Base-by-base conservation (phyloP, 2,329 filamentous ascomycete species). In the Lasiodiplodia citricola region DNA sequence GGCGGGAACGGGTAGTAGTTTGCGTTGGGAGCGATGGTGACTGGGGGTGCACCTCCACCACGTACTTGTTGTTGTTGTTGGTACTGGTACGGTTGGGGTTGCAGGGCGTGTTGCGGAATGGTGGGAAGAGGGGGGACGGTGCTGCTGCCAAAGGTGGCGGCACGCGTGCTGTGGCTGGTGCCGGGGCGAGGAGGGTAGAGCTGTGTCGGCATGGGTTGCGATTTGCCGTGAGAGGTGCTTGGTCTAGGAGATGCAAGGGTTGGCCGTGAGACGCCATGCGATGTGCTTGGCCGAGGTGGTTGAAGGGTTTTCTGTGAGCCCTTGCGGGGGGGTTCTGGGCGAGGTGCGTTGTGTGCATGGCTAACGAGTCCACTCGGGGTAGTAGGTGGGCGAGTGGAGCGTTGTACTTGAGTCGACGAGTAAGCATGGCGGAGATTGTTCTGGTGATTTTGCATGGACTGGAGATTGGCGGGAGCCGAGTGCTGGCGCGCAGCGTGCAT, bases 151-250 rank as follows among this genome's bases (percentile, higher is more conserved):
- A 28, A 21, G 23, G 14, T 28, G 38, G 13, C 23, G 57, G 37
- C 57, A 23, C 38, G 23, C 10, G 38, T 60, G 37, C 57, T 47
- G 57, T 60, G 38, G 57, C 57, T 60, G 38, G 57, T 60, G 21
- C 57, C 57, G 2, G 57, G 57, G 3, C 57, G 57, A 23, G 38
- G 38, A 47, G 37, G n/a, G 37, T 25, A 14, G 37, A 28, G 10
- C 35, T 16, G 21, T 7, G 18, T 25, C 3, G 31, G 5, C 23
- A 4, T 10, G 52, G 37, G 55, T n/a, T 21, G 16, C 6, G 31
- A 21, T 14, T n/a, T 2, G 38, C 57, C 57, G 38, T 60, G 57
- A 14, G 57, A 60, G 23, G 57, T 60, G 38, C 23, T 60, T 10
- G 57, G 57, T 6, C 57, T 38, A 11, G 37, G 38, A 7, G 56